These are phyloP conservation scores for Penicillium ochrochloron DNA, from an alignment of 495 filamentous ascomycete species.

Conservation along the genomic window DNA sequence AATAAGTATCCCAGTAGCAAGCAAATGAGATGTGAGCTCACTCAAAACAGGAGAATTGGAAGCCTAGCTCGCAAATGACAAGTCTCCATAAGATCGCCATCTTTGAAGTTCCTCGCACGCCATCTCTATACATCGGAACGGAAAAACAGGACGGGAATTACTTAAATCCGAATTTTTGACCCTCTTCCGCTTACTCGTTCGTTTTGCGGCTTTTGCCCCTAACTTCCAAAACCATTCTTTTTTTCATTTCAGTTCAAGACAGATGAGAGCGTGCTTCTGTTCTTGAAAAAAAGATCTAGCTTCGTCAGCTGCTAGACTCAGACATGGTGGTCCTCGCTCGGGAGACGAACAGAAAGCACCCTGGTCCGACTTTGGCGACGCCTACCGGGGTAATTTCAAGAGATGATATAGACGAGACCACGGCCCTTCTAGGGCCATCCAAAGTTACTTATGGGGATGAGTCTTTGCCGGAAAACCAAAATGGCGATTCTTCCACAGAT, in stretches of 20 bases:
- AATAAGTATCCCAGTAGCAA: too few species aligned
- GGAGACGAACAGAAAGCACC: conserved; percentile 6
- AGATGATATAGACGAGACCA: conserved; percentile 29
- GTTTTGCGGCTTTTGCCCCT: neutral
- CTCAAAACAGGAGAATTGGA: neutral
- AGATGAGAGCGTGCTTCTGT: neutral
- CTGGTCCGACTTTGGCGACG: neutral
- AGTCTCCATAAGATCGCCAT: too few species aligned
- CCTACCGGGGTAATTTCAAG: neutral
- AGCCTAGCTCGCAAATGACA: neutral
- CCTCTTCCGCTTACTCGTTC: neutral
- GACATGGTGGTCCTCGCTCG: conserved; percentile 19
- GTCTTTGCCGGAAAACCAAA: neutral
- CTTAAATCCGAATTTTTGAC: neutral
- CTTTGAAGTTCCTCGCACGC: too few species aligned
- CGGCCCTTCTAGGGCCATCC: conserved; percentile 22
- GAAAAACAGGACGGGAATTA: neutral
- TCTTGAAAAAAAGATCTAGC: neutral
- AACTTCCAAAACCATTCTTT: neutral
- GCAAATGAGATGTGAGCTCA: too few species aligned
- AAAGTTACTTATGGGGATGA: conserved; percentile 3
- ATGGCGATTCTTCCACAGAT: conserved; percentile 7
- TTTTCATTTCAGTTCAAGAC: neutral
- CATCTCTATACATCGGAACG: neutral
- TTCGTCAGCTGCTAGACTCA: neutral